Conservation (phyloP, 768 basidiomycete species). For the Rossbeevera mucosa region DNA sequence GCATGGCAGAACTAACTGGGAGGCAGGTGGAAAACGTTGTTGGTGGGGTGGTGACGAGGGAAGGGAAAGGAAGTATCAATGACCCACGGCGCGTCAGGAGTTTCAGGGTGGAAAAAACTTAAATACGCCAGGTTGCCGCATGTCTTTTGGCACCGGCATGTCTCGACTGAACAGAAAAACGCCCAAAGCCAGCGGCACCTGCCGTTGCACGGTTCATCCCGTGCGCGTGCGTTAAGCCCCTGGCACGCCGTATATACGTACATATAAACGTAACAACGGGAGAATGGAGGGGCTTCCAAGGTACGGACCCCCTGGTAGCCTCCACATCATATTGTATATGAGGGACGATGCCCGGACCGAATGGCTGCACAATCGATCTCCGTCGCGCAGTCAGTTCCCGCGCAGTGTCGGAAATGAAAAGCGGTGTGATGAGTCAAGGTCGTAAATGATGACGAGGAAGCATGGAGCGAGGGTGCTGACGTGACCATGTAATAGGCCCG, state of each 20-base stretch:
- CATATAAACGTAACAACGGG: background rate
- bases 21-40: conserved; percentile 1
- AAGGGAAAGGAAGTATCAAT: background rate
- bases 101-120: conserved; percentile 12
- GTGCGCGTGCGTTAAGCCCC: conserved; percentile 16
- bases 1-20: conserved; percentile 11
- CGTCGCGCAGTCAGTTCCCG: conserved; percentile 3
- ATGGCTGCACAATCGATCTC: background rate
- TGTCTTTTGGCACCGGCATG: conserved; percentile 6
- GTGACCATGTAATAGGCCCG: background rate
- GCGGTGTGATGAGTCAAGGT: background rate
- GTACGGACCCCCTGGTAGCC: conserved; percentile 16
- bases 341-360: background rate
- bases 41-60: conserved; percentile 10
- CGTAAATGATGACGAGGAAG: background rate
- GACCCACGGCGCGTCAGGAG: conserved; percentile 12
- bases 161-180: conserved; percentile 1
- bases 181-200: conserved; percentile 18
- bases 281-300: conserved; percentile 8
- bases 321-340: background rate
- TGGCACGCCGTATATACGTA: conserved; percentile 14
- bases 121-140: conserved; percentile 20
- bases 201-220: conserved; percentile 8
- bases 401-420: conserved; percentile 22
- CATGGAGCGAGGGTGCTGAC: background rate